Evolutionary conservation across 73 alveolate species (phyloP).

Genomic region (Effrenium voratum): DNA sequence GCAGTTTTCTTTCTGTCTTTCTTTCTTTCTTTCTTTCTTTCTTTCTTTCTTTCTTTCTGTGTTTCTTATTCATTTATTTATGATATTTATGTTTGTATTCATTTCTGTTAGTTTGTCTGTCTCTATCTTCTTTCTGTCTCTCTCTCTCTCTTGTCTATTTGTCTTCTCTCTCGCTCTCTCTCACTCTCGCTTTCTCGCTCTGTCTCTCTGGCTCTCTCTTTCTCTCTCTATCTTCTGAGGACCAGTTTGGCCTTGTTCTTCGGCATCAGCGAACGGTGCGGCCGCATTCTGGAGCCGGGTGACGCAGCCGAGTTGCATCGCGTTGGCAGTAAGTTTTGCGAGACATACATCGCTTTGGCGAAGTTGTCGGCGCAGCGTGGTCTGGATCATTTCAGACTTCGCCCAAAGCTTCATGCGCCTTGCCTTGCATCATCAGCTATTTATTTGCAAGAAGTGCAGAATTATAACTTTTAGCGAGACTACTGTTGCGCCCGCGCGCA

Average conservation of each 20-base stretch:
- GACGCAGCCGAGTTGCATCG: not conserved
- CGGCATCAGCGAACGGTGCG: constrained; percentile 39
- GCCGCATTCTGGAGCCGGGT: not conserved
- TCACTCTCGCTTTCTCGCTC: no score
- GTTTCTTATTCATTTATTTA: not conserved
- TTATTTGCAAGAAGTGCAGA: not conserved
- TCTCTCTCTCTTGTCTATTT: no score
- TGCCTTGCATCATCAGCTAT: not conserved
- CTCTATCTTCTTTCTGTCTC: no score
- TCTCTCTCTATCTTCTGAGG: no score
- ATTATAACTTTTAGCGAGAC: no score
- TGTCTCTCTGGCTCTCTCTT: no score
- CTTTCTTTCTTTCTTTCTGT: not conserved
- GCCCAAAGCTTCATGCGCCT: constrained; percentile 8
- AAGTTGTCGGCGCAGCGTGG: not conserved
- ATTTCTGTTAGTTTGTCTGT: no score
- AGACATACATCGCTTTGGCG: not conserved
- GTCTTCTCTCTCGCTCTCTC: no score
- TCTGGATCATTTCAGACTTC: not conserved
- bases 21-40: not conserved
- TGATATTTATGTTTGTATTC: no score
- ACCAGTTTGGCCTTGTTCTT: not conserved
- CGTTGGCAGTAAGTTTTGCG: not conserved
- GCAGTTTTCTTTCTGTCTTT: not conserved
- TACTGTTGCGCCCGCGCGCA: not conserved